Conservation (phyloP, 2,329 filamentous ascomycete genomes). For the Trichoderma hamatum region DNA sequence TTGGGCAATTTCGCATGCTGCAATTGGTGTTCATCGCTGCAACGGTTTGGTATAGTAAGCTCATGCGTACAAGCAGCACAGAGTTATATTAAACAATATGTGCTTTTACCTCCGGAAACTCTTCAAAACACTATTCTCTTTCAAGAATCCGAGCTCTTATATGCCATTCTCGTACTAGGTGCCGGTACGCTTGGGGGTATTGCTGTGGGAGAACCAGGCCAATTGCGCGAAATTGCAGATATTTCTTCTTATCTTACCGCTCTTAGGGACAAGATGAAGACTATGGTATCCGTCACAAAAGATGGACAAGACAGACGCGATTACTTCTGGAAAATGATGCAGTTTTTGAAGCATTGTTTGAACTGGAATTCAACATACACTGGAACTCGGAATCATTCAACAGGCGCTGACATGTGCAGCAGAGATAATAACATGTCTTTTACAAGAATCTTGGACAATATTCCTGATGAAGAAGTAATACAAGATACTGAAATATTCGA, state of each 20-base stretch:
- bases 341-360: background rate
- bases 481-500: background rate
- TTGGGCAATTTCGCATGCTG: background rate
- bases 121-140: background rate
- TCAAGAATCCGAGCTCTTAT: background rate
- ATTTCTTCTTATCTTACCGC: background rate
- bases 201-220: background rate
- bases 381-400: background rate
- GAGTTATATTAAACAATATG: background rate
- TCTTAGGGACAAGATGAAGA: background rate
- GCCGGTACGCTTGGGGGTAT: background rate
- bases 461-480: background rate
- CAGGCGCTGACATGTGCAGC: background rate
- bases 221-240: background rate
- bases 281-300: background rate
- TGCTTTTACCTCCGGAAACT: background rate
- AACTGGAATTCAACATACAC: background rate
- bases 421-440: background rate
- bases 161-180: background rate
- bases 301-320: background rate
- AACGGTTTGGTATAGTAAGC: background rate
- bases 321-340: conserved; percentile 10
- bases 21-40: background rate
- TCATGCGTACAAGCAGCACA: background rate
- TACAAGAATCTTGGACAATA: background rate